Evolutionary conservation across 139 green algal genomes (phyloP), one percentile per base, ranked within the genome.

Genomic region (Klebsormidium nitens): DNA sequence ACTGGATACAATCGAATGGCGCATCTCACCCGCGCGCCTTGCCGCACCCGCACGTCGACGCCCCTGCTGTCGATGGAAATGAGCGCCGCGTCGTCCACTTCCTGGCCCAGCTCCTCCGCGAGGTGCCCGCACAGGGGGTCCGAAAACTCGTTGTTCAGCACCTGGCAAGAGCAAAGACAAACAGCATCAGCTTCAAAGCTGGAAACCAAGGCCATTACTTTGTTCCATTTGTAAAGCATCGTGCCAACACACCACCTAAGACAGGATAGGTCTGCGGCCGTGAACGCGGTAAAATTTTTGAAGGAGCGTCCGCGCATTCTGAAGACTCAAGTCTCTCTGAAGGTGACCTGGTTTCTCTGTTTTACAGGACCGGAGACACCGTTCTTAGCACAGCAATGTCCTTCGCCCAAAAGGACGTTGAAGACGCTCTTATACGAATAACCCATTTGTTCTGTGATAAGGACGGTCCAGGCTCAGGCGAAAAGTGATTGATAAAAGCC

Each of bases 11-110:
- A n/a, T n/a, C n/a, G n/a, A n/a, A n/a, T n/a, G n/a, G n/a, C n/a
- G n/a, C n/a, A n/a, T n/a, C 52, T 19, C 39, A 58, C 67, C 55
- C 67, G 55, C 1, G 62, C 66, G 2, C 63, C 70, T 2, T 75
- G 63, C 0, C 91, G 84, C 42, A 96, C 83, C 6, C 91, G 83
- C 36, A 97, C 82, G 65, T 98, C 93, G 2, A 90, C 86, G 0
- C 93, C 93, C 1, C 78, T 63, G 0, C 82, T 83, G 72, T 98
- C 93, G 29, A 98, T 95, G 35, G 83, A 91, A 46, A 98, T 98
- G 74, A 98, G 87, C 3, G 81, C 66, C 2, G 89, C 85, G 65
- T 96, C 89, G 35, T 88, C 86, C 11, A 71, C 78, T 81, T 56
- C 8, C 17, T 82, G 49, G 17, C 79, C 75, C 76, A 96, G 64